Evolutionary conservation across 768 basidiomycete genomes (phyloP).

Genomic region (Phylloporus sp.): DNA sequence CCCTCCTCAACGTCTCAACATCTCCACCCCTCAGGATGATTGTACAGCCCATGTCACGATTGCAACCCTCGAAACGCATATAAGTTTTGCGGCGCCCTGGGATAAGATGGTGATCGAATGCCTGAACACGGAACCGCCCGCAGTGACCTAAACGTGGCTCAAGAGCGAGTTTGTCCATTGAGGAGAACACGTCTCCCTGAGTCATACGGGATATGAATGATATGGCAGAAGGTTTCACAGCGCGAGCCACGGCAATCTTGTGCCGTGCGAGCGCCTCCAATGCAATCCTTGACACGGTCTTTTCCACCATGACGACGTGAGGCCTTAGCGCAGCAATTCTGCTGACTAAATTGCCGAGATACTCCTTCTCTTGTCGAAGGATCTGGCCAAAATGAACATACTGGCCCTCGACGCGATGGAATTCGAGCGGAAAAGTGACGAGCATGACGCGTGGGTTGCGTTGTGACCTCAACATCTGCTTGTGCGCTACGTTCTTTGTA

Average conservation of each 20-base stretch:
- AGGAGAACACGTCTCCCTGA: conserved; percentile 91
- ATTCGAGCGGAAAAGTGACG: conserved; percentile 92
- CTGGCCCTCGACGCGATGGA: conserved; percentile 87
- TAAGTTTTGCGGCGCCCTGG: conserved; percentile 94
- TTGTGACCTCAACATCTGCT: conserved; percentile 82
- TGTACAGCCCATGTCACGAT: conserved; percentile 89
- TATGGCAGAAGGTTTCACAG: conserved; percentile 85
- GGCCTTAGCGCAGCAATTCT: conserved; percentile 91
- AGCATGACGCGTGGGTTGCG: conserved; percentile 93
- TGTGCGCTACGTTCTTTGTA: conserved; percentile 97
- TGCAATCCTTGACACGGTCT: conserved; percentile 86
- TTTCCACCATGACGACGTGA: conserved; percentile 88
- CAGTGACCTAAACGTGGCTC: conserved; percentile 91
- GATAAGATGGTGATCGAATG: conserved; percentile 91
- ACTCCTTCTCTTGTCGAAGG: conserved; percentile 89
- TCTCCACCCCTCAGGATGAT: conserved; percentile 88
- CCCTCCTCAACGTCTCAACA: conserved; percentile 69
- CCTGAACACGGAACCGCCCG: conserved; percentile 79
- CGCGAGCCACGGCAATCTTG: conserved; percentile 86
- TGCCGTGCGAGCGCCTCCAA: conserved; percentile 81
- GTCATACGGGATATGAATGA: conserved; percentile 90
- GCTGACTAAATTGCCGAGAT: conserved; percentile 80
- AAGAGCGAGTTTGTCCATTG: conserved; percentile 88
- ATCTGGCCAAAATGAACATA: conserved; percentile 92
- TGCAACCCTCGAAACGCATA: conserved; percentile 98